These are phyloP conservation scores for Lobosporangium transversale DNA, from an alignment of 192 early-diverging fungal species.

Conservation along the genomic window DNA sequence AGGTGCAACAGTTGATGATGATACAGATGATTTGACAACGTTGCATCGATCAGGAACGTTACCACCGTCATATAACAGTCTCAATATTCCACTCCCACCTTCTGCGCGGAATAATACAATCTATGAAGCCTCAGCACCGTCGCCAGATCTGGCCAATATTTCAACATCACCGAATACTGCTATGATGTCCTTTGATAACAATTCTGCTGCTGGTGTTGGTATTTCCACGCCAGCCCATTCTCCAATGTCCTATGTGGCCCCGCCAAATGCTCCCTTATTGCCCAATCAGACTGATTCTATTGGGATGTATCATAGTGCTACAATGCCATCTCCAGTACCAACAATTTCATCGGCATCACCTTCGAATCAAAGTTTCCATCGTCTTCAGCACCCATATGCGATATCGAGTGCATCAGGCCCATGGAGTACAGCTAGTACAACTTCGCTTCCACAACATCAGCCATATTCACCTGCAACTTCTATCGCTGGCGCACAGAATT, in stretches of 20 bases:
- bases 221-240: not conserved
- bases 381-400: slow-evolving; percentile 7
- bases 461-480: slow-evolving; percentile 13
- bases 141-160: slow-evolving; percentile 10
- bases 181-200: not conserved
- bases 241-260: slow-evolving; percentile 23
- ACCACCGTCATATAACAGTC: slow-evolving; percentile 48
- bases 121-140: slow-evolving; percentile 29
- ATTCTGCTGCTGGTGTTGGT: slow-evolving; percentile 1
- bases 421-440: slow-evolving; percentile 1
- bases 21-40: not conserved
- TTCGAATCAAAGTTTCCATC: not conserved
- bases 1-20: not conserved
- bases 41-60: slow-evolving; percentile 18
- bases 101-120: slow-evolving; percentile 8
- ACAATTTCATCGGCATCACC: not conserved
- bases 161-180: not conserved
- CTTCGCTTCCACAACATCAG: no score
- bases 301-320: not conserved
- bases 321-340: not conserved
- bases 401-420: not conserved
- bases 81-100: slow-evolving; percentile 32
- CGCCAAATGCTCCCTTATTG: not conserved
- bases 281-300: not conserved
- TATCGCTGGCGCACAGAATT: slow-evolving; percentile 14